Evolutionary conservation across 2,329 filamentous ascomycete genomes (phyloP).

Genomic region (Penicillium sp.): DNA sequence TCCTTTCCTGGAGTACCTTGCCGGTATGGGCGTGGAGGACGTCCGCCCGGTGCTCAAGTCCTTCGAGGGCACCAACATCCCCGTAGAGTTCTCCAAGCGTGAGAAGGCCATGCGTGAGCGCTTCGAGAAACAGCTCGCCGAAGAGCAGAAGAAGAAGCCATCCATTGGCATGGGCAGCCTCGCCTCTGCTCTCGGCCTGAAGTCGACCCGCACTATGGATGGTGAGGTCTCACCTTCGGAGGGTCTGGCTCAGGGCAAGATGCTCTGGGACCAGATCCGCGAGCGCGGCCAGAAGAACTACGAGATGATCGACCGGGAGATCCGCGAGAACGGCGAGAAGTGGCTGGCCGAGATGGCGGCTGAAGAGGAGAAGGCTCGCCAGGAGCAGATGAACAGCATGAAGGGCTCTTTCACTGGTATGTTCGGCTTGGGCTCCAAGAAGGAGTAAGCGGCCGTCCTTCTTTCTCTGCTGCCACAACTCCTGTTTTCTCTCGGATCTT

Average conservation of each 20-base stretch:
- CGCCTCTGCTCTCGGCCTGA: conserved; percentile 74
- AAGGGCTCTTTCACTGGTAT: conserved; percentile 71
- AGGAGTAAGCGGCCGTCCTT: conserved; percentile 21
- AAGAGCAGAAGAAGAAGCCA: conserved; percentile 65
- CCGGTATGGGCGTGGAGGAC: conserved; percentile 88
- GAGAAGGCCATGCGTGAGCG: conserved; percentile 83
- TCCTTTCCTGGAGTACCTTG: conserved; percentile 96
- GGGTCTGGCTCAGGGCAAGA: conserved; percentile 88
- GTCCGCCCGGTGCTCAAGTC: conserved; percentile 83
- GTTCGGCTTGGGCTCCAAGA: conserved; percentile 45
- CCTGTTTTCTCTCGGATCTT: conserved; percentile 6
- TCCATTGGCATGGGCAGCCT: conserved; percentile 67
- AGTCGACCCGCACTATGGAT: conserved; percentile 62
- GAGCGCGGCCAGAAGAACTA: conserved; percentile 92
- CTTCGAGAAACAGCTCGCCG: conserved; percentile 75
- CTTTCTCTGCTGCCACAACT: neutral
- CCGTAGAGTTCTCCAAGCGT: conserved; percentile 82
- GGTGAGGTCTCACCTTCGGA: conserved; percentile 72
- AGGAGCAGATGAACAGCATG: conserved; percentile 91
- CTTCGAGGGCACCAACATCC: conserved; percentile 86
- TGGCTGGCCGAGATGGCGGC: conserved; percentile 94
- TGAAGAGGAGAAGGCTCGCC: conserved; percentile 82
- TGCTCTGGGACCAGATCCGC: conserved; percentile 91
- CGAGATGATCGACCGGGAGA: conserved; percentile 83
- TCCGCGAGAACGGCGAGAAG: conserved; percentile 88